Base-by-base conservation (phyloP, 202 grass and related monocot species). In the Miscanthus sacchariflorus region DNA sequence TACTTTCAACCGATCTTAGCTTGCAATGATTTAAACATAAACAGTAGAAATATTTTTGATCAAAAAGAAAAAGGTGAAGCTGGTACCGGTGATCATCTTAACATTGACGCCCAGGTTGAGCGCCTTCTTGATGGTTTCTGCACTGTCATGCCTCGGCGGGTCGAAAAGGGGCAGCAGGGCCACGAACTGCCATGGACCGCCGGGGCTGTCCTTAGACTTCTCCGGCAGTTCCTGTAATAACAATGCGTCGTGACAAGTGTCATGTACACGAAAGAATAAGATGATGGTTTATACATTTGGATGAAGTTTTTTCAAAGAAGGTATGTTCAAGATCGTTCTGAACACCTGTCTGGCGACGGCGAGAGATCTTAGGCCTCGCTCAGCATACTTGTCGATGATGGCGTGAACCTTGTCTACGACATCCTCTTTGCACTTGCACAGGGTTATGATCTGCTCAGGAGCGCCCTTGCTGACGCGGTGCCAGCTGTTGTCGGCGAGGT, bases 11-110 rank as follows among this genome's bases (percentile, higher is more conserved):
- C 2, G 42, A 43, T 43, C 42, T 11, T 50, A 43, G 7, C 40
- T 12, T 52, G 49, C 15, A 61, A 0, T 61, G 48, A 50, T 14
- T 3, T 4, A 43, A 9, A 9, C 42, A 43, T 43, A 43, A 43
- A 54, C 50, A 24, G 59, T 4, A 65, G 8, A 65, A 65, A 65
- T 58, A 65, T 25, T 25, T 65, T 65, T 4, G 23, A 19, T 65
- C 3, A 25, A 65, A 33, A 33, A 33, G 30, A 33, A 33, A 33
- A 65, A 12, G 9, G 4, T 27, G n/a, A 65, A 65, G 23, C 59
- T 64, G 59, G 5, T 88, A 92, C 95, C 96, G 1, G 97, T 99
- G 83, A 99, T 99, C 97, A 99, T 99, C 89, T 99, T 99, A 30
- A 99, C 97, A 40, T 96, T 99, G 82, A 99, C 94, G 15, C 97